phyloP scores from a whole-genome alignment of 331 rosid species.

The Acacia concinna region DNA sequence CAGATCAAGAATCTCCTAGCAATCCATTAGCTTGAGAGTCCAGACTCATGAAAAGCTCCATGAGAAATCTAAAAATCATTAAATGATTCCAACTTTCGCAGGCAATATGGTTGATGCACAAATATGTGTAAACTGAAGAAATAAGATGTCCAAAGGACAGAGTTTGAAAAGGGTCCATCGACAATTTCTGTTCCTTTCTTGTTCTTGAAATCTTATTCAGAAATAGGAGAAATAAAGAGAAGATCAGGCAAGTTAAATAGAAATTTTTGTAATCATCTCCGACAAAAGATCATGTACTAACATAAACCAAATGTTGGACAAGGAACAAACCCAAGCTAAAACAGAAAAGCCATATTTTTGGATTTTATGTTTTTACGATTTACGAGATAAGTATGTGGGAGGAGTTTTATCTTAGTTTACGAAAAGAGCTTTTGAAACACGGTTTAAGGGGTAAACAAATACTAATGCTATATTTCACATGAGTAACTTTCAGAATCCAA shows the following conservation, averaged over 20 bases:
- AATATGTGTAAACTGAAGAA: background rate
- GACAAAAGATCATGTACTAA: background rate
- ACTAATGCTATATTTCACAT: background rate
- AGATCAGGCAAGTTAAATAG: background rate
- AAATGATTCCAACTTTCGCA: background rate
- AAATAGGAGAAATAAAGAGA: background rate
- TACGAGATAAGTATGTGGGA: too few relatives aligned
- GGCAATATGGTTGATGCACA: background rate
- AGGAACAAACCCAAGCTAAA: background rate
- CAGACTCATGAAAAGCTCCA: background rate
- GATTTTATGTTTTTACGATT: too few relatives aligned
- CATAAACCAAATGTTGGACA: slow-evolving; percentile 1
- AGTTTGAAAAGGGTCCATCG: background rate
- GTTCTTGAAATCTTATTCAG: background rate
- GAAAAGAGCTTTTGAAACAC: too few relatives aligned
- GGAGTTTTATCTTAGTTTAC: too few relatives aligned
- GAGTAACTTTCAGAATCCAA: background rate
- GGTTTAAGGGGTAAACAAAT: too few relatives aligned
- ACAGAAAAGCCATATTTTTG: background rate
- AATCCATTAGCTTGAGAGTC: background rate
- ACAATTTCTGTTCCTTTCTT: background rate
- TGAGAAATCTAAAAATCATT: background rate
- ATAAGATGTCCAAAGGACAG: background rate
- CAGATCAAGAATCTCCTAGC: slow-evolving; percentile 9
- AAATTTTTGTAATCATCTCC: background rate